A percentile compares a stretch with the other conserved stretches of the same genome.
phyloP scores from a whole-genome alignment of 805 yeast genomes.

The Candida multigemmis region DNA sequence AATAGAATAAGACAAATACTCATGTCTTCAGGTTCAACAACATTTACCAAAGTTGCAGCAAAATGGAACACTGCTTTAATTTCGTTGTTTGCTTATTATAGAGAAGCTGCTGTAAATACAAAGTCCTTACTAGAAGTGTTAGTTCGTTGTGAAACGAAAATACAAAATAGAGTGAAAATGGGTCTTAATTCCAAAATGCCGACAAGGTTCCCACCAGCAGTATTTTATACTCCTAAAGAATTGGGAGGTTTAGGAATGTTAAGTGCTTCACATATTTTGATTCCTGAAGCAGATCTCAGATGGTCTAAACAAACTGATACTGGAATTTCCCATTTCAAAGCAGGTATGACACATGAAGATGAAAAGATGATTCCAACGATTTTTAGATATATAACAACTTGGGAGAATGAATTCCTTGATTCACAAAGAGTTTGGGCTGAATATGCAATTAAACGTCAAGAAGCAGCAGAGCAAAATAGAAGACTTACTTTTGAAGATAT shows the following conservation, averaged over 20 bases:
- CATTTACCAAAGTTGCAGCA: constrained; percentile 88
- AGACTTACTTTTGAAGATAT: constrained; percentile 86
- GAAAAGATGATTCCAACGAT: constrained; percentile 84
- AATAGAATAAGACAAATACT: constrained; percentile 81
- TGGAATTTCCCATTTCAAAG: constrained; percentile 87
- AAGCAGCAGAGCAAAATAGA: constrained; percentile 77
- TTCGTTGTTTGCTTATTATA: constrained; percentile 76
- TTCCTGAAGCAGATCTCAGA: constrained; percentile 84
- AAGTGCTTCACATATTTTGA: constrained; percentile 91
- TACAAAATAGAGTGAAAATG: constrained; percentile 88
- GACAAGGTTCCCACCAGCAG: constrained; percentile 96
- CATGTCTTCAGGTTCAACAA: constrained; percentile 93
- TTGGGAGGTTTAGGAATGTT: constrained; percentile 97
- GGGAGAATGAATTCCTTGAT: constrained; percentile 95
- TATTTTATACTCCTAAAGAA: constrained; percentile 95
- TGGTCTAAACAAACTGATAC: constrained; percentile 94
- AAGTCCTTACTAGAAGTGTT: constrained; percentile 67
- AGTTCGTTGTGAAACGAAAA: constrained; percentile 86
- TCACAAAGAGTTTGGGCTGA: constrained; percentile 98
- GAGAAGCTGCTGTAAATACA: constrained; percentile 89
- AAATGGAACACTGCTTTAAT: constrained; percentile 94
- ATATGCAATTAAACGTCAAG: constrained; percentile 81
- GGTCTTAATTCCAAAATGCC: constrained; percentile 99
- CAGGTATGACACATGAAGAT: constrained; percentile 84
- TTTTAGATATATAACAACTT: constrained; percentile 83